Evolutionary conservation across 257 asterid species (phyloP), one percentile per base, ranked within the genome.

Genomic region (Solanum okadae): DNA sequence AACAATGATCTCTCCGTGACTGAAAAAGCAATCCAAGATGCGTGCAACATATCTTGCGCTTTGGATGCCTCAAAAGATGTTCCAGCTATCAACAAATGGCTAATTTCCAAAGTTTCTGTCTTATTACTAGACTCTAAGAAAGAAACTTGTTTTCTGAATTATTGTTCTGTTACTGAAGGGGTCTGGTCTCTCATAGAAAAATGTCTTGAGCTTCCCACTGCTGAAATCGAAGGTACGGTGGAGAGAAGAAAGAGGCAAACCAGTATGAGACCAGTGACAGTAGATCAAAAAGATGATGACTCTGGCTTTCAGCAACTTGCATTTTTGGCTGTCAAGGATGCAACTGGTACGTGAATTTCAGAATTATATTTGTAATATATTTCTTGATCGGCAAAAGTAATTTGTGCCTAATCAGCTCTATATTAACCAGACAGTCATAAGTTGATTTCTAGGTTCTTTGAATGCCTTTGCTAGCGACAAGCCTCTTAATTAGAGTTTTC

Each of bases 151-250:
- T 77, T 86, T 87, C 94, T 95, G 33, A 86, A 22, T 86, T 94
- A 42, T 89, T 72, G 90, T 84, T 59, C 90, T 12, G 72, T 90
- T 84, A 93, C 96, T 44, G 90, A 93, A 65, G 98, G 98, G 20
- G 93, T 91, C 44, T 94, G 98, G 96, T 95, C 95, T n/a, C 92
- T 92, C 82, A 82, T 93, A 14, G 98, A 95, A 85, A 92, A 91
- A 86, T 86, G 88, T 46, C 6, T 92, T 10, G 81, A 86, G 70
- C 89, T 59, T 72, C 87, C 89, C 76, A 83, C 56, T 81, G 49
- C 59, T 70, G 70, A 77, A 73, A 68, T 52, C 11, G 89, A 88
- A 67, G 40, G 79, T 49, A 38, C 82, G 42, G 84, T 42, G 11
- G 92, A 70, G 73, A 83, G 88, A 40, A 89, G 89, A 92, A 92